Base-by-base conservation (phyloP, 148 eudicot species). In the Talinum fruticosum region DNA sequence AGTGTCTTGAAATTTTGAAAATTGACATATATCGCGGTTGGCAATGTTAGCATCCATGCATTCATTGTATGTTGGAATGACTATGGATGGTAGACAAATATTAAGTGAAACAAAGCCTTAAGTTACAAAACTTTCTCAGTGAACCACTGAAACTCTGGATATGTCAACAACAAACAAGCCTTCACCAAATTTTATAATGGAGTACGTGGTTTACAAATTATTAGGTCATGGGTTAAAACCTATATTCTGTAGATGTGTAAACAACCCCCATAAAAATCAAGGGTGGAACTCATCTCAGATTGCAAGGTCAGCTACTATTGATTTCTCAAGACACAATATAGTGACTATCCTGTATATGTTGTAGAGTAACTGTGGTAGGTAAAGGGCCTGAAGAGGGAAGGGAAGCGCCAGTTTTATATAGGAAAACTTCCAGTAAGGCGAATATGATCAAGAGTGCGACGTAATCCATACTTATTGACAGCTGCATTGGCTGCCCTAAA, bases 401-500 rank as follows among this genome's bases (percentile, higher is more conserved):
- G 12, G 54, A 69, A 34, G 7, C 45, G 15, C 29, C 57, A 44
- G 35, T 23, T 79, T 80, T 83, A 94, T 76, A 86, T 78, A 5
- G 97, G 98, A 77, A 95, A 87, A 78, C 79, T 84, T 83, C 97
- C 97, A 0, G 99, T 93, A 21, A 75, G 80, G 32, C 85, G 90
- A 68, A 96, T 96, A 80, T 96, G 97, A 70, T 91, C 93, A 79
- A 96, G 84, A 12, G 97, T 93, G 57, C 87, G 73, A 0, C 93
- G 92, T 75, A 96, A 83, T 36, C 99, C 99, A 54, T 93, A 93
- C 69, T 75, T 88, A 76, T 90, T 90, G 49, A 93, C 99, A 12
- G 99, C 97, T 79, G 88, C 88, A 82, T 90, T 86, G 75, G 95
- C 99, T 74, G 93, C 78, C 71, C 99, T 85, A 76, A 91, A 96